Evolutionary conservation across 1,284 basidiomycete genomes (phyloP).

Genomic region (Tilletia horrida): DNA sequence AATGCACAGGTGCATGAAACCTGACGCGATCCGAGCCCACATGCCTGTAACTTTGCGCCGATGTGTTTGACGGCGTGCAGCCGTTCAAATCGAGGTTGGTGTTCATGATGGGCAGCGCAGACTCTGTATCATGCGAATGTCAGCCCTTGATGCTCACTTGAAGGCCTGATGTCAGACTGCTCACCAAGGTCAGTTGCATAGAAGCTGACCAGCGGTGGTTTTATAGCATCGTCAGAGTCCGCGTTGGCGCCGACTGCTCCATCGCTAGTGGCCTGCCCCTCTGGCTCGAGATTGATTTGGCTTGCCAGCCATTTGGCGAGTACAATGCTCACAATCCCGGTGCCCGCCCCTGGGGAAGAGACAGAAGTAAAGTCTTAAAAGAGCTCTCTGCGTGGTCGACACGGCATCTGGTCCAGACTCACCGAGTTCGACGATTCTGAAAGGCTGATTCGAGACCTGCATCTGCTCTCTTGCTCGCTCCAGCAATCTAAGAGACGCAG

Average conservation of each 20-base stretch:
- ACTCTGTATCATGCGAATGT: not conserved
- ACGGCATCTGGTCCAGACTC: not conserved
- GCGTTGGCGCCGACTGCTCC: not conserved
- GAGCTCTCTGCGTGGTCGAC: not conserved
- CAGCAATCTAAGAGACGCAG: not conserved
- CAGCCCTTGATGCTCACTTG: no score
- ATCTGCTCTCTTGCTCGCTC: not conserved
- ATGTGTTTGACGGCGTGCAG: not conserved
- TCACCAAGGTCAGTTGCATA: slow-evolving; percentile 17
- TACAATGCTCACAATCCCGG: slow-evolving; percentile 1
- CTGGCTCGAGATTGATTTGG: not conserved
- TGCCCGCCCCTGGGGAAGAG: not conserved
- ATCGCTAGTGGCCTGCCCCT: not conserved
- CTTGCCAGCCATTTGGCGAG: not conserved
- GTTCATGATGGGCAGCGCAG: slow-evolving; percentile 19
- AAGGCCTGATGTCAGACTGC: no score
- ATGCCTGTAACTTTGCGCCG: not conserved
- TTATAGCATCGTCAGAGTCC: not conserved
- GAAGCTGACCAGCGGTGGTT: not conserved
- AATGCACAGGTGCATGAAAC: not conserved
- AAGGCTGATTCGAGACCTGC: not conserved
- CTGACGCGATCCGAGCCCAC: not conserved
- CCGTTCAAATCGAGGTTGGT: slow-evolving; percentile 11
- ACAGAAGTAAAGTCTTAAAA: not conserved
- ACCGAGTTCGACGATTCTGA: slow-evolving; percentile 16